Conservation (phyloP, 257 asterid species). For the Forsythia suspensa region DNA sequence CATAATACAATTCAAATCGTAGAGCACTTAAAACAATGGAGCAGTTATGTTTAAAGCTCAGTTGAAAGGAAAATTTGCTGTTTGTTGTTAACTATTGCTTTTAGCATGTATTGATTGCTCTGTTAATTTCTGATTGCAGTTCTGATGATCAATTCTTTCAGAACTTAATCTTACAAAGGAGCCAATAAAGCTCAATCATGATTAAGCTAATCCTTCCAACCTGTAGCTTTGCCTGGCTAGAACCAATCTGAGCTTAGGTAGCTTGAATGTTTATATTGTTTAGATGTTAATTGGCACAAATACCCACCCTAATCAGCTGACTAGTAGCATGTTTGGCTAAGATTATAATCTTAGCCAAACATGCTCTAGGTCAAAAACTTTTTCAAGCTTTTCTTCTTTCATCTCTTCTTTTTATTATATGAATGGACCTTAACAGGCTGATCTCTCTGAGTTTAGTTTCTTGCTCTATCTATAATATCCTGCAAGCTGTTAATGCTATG, state of each 20-base stretch:
- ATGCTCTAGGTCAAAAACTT: background rate
- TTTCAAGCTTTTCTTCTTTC: background rate
- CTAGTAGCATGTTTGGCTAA: background rate
- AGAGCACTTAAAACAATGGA: background rate
- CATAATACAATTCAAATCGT: background rate
- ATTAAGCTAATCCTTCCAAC: conserved; percentile 9
- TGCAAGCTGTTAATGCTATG: background rate
- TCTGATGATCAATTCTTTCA: conserved; percentile 15
- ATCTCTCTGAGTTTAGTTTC: background rate
- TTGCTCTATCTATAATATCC: conserved; percentile 2
- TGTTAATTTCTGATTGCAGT: background rate
- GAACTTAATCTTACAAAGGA: conserved; percentile 6
- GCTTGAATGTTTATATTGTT: conserved; percentile 14
- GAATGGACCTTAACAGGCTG: conserved; percentile 5
- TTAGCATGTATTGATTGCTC: background rate
- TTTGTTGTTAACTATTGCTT: conserved; percentile 8
- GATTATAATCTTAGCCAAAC: background rate
- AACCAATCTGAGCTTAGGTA: conserved; percentile 13
- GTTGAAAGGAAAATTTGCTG: conserved; percentile 3
- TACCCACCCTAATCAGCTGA: background rate
- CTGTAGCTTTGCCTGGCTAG: conserved; percentile 5
- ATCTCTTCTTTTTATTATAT: no score
- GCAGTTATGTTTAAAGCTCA: conserved; percentile 1
- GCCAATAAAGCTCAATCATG: background rate
- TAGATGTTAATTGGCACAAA: conserved; percentile 13